Conservation (phyloP, 139 green algal species). For the Pseudopediastrum boryanum region DNA sequence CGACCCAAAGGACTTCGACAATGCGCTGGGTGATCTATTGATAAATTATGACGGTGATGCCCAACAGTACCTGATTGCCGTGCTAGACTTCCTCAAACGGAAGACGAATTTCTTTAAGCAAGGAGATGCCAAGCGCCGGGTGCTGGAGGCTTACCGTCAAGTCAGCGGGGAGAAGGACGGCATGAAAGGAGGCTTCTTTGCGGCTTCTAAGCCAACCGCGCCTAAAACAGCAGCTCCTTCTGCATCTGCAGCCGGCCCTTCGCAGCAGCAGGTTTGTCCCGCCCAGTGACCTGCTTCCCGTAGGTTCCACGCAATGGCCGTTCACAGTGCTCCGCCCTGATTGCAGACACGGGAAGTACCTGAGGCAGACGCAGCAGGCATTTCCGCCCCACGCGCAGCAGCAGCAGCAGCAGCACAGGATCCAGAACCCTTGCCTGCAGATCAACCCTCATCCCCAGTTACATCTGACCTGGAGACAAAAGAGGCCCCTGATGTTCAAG, state of each 20-base stretch:
- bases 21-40: constrained; percentile 11
- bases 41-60: constrained; percentile 44
- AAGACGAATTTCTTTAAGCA: constrained; percentile 71
- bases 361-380: too few species aligned
- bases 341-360: too few species aligned
- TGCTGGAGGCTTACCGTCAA: constrained; percentile 48
- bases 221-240: constrained; percentile 1
- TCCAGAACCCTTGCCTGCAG: too few species aligned
- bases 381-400: too few species aligned
- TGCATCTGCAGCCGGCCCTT: too few species aligned
- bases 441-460: too few species aligned
- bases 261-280: too few species aligned
- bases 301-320: too few species aligned
- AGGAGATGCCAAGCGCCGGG: constrained; percentile 44
- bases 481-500: too few species aligned
- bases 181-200: constrained; percentile 54
- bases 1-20: constrained; percentile 33
- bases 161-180: constrained; percentile 31
- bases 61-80: constrained; percentile 47
- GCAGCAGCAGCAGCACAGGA: background rate
- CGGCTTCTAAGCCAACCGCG: constrained; percentile 2
- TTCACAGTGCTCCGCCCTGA: too few species aligned
- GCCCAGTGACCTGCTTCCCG: too few species aligned
- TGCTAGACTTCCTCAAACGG: constrained; percentile 64
- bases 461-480: too few species aligned